phyloP scores from a whole-genome alignment of 805 yeast species.

The Ogataea paradorogensis region DNA sequence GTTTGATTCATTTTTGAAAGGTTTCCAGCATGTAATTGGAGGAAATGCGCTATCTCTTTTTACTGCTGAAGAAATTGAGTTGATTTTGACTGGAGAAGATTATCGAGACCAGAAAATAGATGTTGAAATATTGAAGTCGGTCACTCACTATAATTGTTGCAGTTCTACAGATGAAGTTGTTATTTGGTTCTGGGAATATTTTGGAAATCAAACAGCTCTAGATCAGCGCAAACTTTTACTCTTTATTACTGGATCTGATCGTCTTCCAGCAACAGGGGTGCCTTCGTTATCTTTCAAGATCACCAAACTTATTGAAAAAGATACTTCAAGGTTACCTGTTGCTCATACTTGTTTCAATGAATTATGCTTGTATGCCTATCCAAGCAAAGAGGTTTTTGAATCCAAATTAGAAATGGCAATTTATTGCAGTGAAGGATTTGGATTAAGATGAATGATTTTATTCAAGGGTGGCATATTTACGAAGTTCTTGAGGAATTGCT shows the following conservation, averaged over 20 bases:
- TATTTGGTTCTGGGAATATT: slow-evolving; percentile 86
- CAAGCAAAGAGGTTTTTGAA: slow-evolving; percentile 49
- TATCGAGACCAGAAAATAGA: slow-evolving; percentile 50
- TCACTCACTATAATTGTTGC: slow-evolving; percentile 76
- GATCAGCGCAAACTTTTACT: slow-evolving; percentile 62
- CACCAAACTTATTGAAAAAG: slow-evolving; percentile 37
- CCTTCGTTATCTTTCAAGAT: slow-evolving; percentile 71
- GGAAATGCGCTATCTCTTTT: slow-evolving; percentile 80
- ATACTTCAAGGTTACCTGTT: slow-evolving; percentile 56
- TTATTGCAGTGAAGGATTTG: slow-evolving; percentile 83
- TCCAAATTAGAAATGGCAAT: slow-evolving; percentile 67
- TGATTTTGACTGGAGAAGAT: slow-evolving; percentile 75
- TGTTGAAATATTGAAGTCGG: slow-evolving; percentile 58
- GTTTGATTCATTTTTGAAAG: slow-evolving; percentile 58
- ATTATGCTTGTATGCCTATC: slow-evolving; percentile 69
- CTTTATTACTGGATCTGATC: slow-evolving; percentile 87
- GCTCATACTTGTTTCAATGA: slow-evolving; percentile 97
- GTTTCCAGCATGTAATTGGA: slow-evolving; percentile 74
- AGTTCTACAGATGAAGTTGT: slow-evolving; percentile 39
- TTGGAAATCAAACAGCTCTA: slow-evolving; percentile 41
- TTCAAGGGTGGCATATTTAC: slow-evolving; percentile 58
- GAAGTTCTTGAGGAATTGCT: slow-evolving; percentile 66
- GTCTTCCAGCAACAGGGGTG: slow-evolving; percentile 91
- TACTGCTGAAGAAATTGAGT: slow-evolving; percentile 76
- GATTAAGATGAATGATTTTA: slow-evolving; percentile 33